phyloP scores from a whole-genome alignment of 805 yeast genomes.

The Candida morakotiae region DNA sequence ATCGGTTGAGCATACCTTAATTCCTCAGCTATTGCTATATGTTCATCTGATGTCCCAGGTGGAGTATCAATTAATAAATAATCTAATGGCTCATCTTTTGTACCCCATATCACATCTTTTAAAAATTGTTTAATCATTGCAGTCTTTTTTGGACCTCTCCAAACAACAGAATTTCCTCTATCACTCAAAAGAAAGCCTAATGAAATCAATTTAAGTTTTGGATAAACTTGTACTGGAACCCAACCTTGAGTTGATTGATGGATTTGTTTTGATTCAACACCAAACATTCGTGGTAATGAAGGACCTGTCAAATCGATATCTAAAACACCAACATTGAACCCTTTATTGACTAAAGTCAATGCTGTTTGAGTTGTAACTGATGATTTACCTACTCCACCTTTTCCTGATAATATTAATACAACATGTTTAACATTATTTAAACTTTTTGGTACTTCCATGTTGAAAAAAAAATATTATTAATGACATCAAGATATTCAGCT shows the following conservation, averaged over 20 bases:
- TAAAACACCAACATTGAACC: constrained; percentile 84
- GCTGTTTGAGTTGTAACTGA: constrained; percentile 95
- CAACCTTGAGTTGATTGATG: constrained; percentile 82
- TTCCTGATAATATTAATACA: constrained; percentile 81
- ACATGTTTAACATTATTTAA: constrained; percentile 64
- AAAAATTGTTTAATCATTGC: constrained; percentile 96
- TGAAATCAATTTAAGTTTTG: constrained; percentile 65
- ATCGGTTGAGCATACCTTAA: constrained; percentile 59
- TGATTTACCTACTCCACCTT: constrained; percentile 97
- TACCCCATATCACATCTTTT: constrained; percentile 89
- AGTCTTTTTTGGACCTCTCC: constrained; percentile 98
- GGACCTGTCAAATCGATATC: constrained; percentile 98
- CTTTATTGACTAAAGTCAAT: constrained; percentile 65
- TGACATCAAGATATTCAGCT: constrained; percentile 27
- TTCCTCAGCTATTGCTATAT: constrained; percentile 93
- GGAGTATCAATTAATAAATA: constrained; percentile 93
- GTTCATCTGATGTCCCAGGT: constrained; percentile 98
- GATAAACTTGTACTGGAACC: constrained; percentile 73
- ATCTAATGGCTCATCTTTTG: constrained; percentile 45
- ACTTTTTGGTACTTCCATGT: constrained; percentile 25
- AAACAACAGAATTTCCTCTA: constrained; percentile 87
- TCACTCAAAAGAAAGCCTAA: constrained; percentile 82
- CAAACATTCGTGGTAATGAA: constrained; percentile 93
- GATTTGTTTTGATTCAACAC: constrained; percentile 74
- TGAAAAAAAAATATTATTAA: constrained; percentile 5